Evolutionary conservation across 2,329 filamentous ascomycete species (phyloP), one percentile per base, ranked within the genome.

Genomic region (Botrytis paeoniae): DNA sequence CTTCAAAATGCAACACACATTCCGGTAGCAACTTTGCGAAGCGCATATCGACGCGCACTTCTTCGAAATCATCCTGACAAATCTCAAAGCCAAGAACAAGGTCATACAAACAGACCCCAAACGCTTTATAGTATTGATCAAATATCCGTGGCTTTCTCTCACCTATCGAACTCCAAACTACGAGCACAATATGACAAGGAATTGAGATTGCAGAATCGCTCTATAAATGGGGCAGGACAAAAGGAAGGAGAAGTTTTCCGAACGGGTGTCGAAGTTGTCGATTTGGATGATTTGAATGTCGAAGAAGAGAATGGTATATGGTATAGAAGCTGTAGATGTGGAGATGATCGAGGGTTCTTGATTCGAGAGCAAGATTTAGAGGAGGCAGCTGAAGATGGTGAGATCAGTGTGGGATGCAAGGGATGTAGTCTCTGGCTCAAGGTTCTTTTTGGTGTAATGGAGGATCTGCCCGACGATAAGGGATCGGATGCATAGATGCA

Each of bases 341-440:
- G 90, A 57, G 91, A 91, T 79, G 83, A 84, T 45, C 84, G 85
- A 57, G 89, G 89, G 1, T 92, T 88, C 79, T 80, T 86, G 41
- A 86, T 92, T 75, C 82, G 81, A 25, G 89, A 92, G 81, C 81
- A 80, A 14, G 89, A 92, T 79, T 82, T 92, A 66, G 87, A 89
- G 75, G 88, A 87, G 78, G 87, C 85, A 57, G 85, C 84, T 63
- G 86, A 88, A 69, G 84, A 87, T 75, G 87, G 89, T 14, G 88
- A 90, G 78, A 80, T 92, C 64, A 84, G 91, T 80, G 89, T 92
- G 59, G 89, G 88, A 18, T 92, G 90, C 78, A 84, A 85, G 72
- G 89, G 91, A 77, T 92, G 90, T 76, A 92, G 89, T 78, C 82
- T 92, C 63, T 92, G 89, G 89, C 80, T 92, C 69, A 86, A 86